phyloP scores from a whole-genome alignment of 2,329 filamentous ascomycete genomes.

The Colletotrichum navitas region DNA sequence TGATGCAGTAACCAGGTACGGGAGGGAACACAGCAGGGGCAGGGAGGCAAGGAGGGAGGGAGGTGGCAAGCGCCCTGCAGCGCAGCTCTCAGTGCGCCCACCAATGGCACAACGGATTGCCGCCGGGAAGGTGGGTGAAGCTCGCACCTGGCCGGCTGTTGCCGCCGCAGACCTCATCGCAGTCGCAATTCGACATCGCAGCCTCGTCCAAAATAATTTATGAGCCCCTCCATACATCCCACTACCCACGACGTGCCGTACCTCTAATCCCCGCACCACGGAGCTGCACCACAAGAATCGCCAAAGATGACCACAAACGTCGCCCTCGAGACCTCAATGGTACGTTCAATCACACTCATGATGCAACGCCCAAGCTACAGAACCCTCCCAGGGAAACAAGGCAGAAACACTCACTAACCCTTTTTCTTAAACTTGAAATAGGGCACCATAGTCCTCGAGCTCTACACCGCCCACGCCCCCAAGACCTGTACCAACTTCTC shows the following conservation, averaged over 20 bases:
- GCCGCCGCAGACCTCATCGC: slow-evolving; percentile 28
- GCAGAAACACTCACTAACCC: not conserved
- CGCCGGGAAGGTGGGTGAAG: slow-evolving; percentile 21
- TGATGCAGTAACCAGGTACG: not conserved
- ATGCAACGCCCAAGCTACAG: not conserved
- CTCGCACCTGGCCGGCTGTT: slow-evolving; percentile 3
- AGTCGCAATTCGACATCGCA: slow-evolving; percentile 23
- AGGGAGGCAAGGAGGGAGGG: too few relatives aligned
- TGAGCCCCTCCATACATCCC: slow-evolving; percentile 16
- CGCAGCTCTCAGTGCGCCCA: slow-evolving; percentile 10
- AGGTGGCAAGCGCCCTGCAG: slow-evolving; percentile 27
- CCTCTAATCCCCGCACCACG: not conserved
- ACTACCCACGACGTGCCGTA: not conserved
- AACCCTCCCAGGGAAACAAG: not conserved
- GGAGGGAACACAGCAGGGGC: slow-evolving; percentile 4
- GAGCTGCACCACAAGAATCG: not conserved
- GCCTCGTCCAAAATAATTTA: slow-evolving; percentile 32
- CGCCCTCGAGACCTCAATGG: slow-evolving; percentile 87
- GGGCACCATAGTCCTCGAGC: slow-evolving; percentile 88
- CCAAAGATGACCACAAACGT: slow-evolving; percentile 80
- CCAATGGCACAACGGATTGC: slow-evolving; percentile 23
- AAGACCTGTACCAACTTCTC: slow-evolving; percentile 91
- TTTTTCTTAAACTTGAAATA: slow-evolving; percentile 51
- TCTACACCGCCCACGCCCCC: slow-evolving; percentile 90
- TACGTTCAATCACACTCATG: slow-evolving; percentile 51